Evolutionary conservation across 805 yeast genomes (phyloP), one percentile per base, ranked within the genome.

Genomic region (Saturnispora halmiae): DNA sequence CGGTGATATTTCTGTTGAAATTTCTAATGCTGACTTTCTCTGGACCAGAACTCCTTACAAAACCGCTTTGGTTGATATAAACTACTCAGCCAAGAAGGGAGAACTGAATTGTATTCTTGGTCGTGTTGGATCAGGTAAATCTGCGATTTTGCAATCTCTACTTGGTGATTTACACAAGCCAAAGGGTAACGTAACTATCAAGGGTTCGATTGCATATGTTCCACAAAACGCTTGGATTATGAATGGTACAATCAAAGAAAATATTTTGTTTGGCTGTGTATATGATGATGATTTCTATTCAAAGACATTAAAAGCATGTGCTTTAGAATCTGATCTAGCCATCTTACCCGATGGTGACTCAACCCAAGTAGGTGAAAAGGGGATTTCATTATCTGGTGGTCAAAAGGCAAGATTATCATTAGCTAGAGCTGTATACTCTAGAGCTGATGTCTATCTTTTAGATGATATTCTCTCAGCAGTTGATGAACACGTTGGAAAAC

Each of bases 381-480:
- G 98, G 48, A 88, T 92, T 38, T 85, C 96, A 11, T 69, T 92
- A 37, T 84, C 95, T 31, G 98, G 98, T 38, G 98, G 98, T 34
- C 98, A 92, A 61, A 92, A 92, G 69, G 97, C 98, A 0, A 78
- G 98, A 59, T 70, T 92, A 28, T 79, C 95, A 1, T 71, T 92
- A 40, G 98, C 98, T 0, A 75, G 98, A 58, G 96, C 98, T 10
- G 95, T 92, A 8, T 92, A 92, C 58, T 75, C 95, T 10, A 72
- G 97, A 49, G 94, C 97, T 3, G 97, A 92, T 55, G 75, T 92
- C 24, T 87, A 85, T 58, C 64, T 92, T 31, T 64, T 92, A 47
- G 98, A 92, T 59, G 98, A 92, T 61, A 84, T 94, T 8, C 70
- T 92, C 45, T 82, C 94, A 58, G 98, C 98, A 20, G 98, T 92